These are phyloP conservation scores for Flaveria linearis DNA, from an alignment of 129 eudicot genomes.

Conservation along the genomic window DNA sequence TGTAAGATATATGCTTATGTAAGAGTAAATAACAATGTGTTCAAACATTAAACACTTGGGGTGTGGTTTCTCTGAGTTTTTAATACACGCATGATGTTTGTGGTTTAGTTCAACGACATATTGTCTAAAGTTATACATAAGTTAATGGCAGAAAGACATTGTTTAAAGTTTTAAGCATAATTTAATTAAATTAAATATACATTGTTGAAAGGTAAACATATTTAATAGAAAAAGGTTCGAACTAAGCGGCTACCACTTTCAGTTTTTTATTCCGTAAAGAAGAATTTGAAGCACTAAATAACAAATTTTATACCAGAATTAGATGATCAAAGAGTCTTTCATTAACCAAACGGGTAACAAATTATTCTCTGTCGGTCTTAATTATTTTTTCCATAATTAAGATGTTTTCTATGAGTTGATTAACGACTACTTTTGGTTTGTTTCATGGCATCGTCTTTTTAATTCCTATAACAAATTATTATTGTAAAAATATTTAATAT, in stretches of 20 bases:
- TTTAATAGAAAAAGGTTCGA: not conserved
- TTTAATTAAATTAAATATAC: not conserved
- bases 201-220: conserved; percentile 12
- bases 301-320: conserved; percentile 24
- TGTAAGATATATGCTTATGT: no score
- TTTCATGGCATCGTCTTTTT: conserved; percentile 9
- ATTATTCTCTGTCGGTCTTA: conserved; percentile 31
- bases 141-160: conserved; percentile 8
- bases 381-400: not conserved
- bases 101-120: conserved; percentile 6
- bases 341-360: conserved; percentile 26
- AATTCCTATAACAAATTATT: not conserved
- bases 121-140: not conserved
- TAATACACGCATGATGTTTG: not conserved
- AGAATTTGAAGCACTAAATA: conserved; percentile 19
- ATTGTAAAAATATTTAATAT: not conserved
- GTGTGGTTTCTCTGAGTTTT: conserved; percentile 7
- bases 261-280: conserved; percentile 22
- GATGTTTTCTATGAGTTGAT: conserved; percentile 23
- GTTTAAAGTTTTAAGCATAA: conserved; percentile 5
- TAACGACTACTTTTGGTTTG: conserved; percentile 27
- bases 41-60: no score
- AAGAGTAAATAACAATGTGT: no score
- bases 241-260: conserved; percentile 14
- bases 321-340: conserved; percentile 18